These are phyloP conservation scores for Termitomyces sp. DNA, from an alignment of 768 basidiomycete species.

Conservation along the genomic window DNA sequence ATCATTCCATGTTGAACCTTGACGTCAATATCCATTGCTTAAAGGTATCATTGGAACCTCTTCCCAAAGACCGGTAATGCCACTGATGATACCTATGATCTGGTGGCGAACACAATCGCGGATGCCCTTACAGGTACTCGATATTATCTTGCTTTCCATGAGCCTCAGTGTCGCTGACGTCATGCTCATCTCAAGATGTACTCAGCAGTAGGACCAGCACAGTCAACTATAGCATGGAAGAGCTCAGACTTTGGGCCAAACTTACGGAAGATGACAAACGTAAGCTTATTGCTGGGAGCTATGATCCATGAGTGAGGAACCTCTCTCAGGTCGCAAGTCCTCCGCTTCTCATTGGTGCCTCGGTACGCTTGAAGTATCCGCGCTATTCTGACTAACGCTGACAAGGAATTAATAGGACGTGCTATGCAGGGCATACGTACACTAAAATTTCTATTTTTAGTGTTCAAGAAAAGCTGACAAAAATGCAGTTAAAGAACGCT, in stretches of 20 bases:
- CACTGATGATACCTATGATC: not conserved
- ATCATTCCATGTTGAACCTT: not conserved
- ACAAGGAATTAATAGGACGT: not conserved
- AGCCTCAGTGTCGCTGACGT: not conserved
- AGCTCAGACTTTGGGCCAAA: conserved; percentile 8
- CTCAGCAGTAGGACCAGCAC: conserved; percentile 2
- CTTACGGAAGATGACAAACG: conserved; percentile 3
- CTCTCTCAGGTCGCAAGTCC: not conserved
- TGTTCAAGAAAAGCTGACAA: not conserved
- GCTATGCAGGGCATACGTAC: not conserved
- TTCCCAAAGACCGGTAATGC: conserved; percentile 2
- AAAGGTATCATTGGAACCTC: conserved; percentile 8
- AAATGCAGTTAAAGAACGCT: conserved; percentile 17
- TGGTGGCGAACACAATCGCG: conserved; percentile 5
- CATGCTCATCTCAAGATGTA: not conserved
- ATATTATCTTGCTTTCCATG: not conserved
- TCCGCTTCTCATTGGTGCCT: conserved; percentile 10
- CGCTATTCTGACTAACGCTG: too few species aligned
- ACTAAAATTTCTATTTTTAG: not conserved
- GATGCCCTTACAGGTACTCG: conserved; percentile 9
- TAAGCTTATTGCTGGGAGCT: not conserved
- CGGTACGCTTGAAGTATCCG: not conserved
- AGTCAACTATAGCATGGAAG: conserved; percentile 1
- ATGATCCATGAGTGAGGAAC: not conserved
- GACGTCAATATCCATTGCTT: not conserved